These are phyloP conservation scores for Ceratocystiopsis sp. DNA, from an alignment of 2,329 filamentous ascomycete species.

Conservation along the genomic window DNA sequence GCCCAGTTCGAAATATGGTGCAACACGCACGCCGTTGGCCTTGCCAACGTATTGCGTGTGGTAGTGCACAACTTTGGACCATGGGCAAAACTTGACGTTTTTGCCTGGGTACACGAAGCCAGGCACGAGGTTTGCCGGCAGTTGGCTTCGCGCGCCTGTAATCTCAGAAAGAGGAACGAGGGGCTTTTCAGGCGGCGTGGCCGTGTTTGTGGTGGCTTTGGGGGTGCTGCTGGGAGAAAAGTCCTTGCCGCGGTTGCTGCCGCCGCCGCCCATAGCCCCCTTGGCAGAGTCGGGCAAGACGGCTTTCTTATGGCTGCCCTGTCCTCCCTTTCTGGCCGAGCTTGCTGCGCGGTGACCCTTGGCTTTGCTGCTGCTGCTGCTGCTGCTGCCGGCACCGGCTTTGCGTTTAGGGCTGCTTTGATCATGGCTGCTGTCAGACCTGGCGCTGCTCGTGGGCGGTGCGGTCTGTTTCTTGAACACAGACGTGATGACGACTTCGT, in stretches of 20 bases:
- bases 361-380: neutral
- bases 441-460: no score
- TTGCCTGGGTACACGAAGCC: slow-evolving; percentile 1
- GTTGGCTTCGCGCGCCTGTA: no score
- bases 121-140: no score
- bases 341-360: neutral
- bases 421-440: neutral
- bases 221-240: no score
- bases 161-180: no score
- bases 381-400: neutral
- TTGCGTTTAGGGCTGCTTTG: neutral
- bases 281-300: no score
- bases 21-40: slow-evolving; percentile 29
- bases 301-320: no score
- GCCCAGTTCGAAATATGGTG: slow-evolving; percentile 35
- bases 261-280: no score
- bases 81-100: slow-evolving; percentile 25
- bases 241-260: no score
- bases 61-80: slow-evolving; percentile 38
- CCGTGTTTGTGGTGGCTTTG: no score
- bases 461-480: slow-evolving; percentile 1
- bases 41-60: slow-evolving; percentile 41
- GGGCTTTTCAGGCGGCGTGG: no score
- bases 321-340: no score
- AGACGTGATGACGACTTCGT: slow-evolving; percentile 7